Base-by-base conservation (phyloP, 2,329 filamentous ascomycete species). In the Laburnicola sp. region DNA sequence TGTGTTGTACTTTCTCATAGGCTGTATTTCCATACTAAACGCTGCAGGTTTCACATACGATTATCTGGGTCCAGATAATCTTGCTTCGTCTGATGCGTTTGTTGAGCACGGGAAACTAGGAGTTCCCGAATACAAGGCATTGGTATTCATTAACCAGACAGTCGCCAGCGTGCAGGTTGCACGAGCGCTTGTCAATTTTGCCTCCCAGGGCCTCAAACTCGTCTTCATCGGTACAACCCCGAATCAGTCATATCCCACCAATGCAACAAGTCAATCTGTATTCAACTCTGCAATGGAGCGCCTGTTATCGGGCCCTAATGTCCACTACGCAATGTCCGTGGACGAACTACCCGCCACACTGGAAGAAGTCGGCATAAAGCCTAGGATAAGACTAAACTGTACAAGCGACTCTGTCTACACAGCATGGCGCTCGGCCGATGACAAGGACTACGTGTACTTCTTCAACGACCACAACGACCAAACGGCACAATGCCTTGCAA, bases 1-100 rank as follows among this genome's bases (percentile, higher is more conserved):
- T 8, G 45, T 44, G 60, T 8, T 16, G 7, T 30, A 4, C 9
- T 11, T 11, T 1, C 2, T 11, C 32, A n/a, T 3, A 23, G n/a
- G 11, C 11, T 25, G 27, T 22, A n/a, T 27, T 4, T 9, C 4
- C 16, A 30, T 3, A 41, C 43, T 39, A 22, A 27, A 23, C 21
- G n/a, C 2, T 3, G 2, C 49, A 71, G 74, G 75, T 0, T 76
- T 68, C 51, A 69, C 74, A 0, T 79, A 78, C 52, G 72, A 75
- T 9, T 80, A 80, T 50, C 62, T 80, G 0, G 70, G 68, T 2
- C 74, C 78, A 0, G 74, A 75, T 11, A 80, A 79, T 45, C 73
- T 81, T 26, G 63, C 48, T 1, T 69, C 76, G 0, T 65, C 71
- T 0, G 51, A 71, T 7, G 76, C 76, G 0, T 51, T 56, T 2